phyloP scores from a whole-genome alignment of 352 stramenopile species.

The Pythium pyrilobum region DNA sequence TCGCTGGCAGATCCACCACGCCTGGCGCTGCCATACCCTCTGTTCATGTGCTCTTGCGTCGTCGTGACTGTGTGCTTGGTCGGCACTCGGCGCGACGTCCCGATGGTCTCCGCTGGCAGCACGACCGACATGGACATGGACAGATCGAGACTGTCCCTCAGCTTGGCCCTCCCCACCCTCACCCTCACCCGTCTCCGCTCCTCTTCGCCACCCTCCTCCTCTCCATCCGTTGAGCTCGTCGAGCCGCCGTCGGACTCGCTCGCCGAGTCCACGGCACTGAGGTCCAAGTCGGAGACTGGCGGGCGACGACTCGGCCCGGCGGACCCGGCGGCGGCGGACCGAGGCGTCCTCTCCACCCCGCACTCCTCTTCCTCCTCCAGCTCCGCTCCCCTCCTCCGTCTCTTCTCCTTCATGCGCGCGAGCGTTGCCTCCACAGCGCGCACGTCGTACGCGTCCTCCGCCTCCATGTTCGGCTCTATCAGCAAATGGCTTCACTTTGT shows the following conservation, averaged over 20 bases:
- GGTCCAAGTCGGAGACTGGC: conserved; percentile 26
- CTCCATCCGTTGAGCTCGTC: conserved; percentile 8
- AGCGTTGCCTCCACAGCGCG: conserved; percentile 33
- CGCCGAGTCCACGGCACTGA: conserved; percentile 21
- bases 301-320: neutral
- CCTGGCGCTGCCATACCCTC: neutral
- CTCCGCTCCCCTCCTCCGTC: neutral
- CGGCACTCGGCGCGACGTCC: neutral
- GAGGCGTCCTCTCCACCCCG: neutral
- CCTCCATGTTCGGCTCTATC: conserved; percentile 1
- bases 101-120: neutral
- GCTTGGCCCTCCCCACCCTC: neutral
- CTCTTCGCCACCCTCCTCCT: conserved; percentile 13
- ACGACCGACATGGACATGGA: conserved; percentile 48
- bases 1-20: neutral
- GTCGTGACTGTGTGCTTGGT: neutral
- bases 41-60: neutral
- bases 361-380: neutral
- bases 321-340: neutral
- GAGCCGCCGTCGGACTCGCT: conserved; percentile 19
- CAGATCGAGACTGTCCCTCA: conserved; percentile 56
- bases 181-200: neutral
- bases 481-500: conserved; percentile 2
- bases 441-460: conserved; percentile 37
- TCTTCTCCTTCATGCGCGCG: conserved; percentile 18